Evolutionary conservation across 257 asterid species (phyloP), one percentile per base, ranked within the genome.

Genomic region (Ophiorrhiza pumila): DNA sequence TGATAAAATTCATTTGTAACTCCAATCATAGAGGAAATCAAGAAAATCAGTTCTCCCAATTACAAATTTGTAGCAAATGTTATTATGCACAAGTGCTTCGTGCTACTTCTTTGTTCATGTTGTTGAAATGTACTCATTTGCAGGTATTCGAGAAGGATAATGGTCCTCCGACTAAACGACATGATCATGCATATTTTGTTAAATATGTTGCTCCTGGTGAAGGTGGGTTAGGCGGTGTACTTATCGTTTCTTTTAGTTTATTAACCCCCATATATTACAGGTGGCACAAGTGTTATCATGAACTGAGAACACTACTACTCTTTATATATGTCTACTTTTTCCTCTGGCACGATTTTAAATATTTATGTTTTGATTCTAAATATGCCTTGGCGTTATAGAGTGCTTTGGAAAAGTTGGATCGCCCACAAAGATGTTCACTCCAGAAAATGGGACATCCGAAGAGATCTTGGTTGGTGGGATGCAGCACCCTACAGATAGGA

Each of bases 121-220:
- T 76, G 66, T 81, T 55, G 76, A 50, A 74, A 63, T 67, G 74
- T 42, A 66, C 50, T 47, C 47, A 58, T 65, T 73, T 58, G 70
- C 87, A 93, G 98, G 93, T 91, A 57, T 85, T 91, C 84, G 63
- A 78, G 79, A 90, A 83, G 81, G 86, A 85, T 68, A 74, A 59
- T 68, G 83, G 71, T 49, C 71, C 83, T 43, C 62, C 83, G 68
- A 62, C 81, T 72, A 58, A 58, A 55, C 72, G 69, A n/a, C 57
- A 49, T 52, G 45, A 20, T 67, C 70, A 83, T 67, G 74, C 82
- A 71, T 27, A 70, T 77, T 78, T 87, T 22, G 42, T 77, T 80
- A 82, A 68, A 56, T 72, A 82, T 83, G 83, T 83, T 69, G 83
- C 80, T 79, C 87, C 87, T 53, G 85, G 71, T 68, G 73, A 58